These are phyloP conservation scores for Fraxinus greggii DNA, from an alignment of 305 asterid genomes.

Conservation along the genomic window DNA sequence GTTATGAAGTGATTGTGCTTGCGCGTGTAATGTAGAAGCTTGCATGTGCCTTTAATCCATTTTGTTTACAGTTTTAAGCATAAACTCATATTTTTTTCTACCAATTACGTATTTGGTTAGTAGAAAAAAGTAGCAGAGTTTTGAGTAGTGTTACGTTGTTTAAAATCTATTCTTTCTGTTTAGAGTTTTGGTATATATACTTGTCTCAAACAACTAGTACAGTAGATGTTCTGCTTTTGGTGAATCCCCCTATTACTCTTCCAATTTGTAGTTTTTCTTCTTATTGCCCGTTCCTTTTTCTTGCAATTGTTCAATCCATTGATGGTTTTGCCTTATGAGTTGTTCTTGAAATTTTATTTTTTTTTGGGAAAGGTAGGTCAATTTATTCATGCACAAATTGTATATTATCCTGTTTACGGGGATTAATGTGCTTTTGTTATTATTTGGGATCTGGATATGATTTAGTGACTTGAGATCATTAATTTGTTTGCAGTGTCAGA, in stretches of 20 bases:
- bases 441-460: neutral
- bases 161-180: neutral
- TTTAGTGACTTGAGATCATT: neutral
- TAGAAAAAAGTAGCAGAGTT: neutral
- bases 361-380: neutral
- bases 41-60: constrained; percentile 12
- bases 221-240: neutral
- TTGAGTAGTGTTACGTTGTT: neutral
- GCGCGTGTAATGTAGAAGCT: neutral
- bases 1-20: neutral
- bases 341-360: neutral
- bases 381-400: neutral
- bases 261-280: constrained; percentile 18
- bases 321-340: constrained; percentile 7
- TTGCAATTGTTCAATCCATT: neutral
- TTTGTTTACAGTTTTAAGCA: constrained; percentile 25
- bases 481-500: no score
- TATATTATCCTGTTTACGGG: constrained; percentile 4
- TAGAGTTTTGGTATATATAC: neutral
- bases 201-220: neutral
- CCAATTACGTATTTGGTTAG: constrained; percentile 29
- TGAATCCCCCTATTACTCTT: neutral
- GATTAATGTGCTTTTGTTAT: constrained; percentile 6
- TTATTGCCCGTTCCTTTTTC: constrained; percentile 12
- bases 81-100: constrained; percentile 20